Conservation (phyloP, 768 basidiomycete species). For the Calocybe indica region DNA sequence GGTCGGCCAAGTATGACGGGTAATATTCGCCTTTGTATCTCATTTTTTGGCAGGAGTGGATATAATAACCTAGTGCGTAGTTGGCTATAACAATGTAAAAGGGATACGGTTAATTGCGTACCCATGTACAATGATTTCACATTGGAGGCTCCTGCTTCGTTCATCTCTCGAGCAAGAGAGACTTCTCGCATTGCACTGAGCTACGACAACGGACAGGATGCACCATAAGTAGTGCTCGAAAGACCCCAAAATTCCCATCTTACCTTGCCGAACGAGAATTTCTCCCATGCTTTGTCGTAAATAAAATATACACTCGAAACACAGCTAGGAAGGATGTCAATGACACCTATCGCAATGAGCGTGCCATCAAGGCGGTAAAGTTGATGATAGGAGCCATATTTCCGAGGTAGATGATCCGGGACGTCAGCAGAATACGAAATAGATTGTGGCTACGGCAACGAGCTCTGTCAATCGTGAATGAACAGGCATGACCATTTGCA, state of each 20-base stretch:
- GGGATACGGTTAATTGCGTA: conserved; percentile 21
- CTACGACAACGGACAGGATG: conserved; percentile 27
- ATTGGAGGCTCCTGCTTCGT: conserved; percentile 54
- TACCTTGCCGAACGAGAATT: conserved; percentile 76
- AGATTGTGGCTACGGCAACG: conserved; percentile 38
- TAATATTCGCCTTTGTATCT: conserved; percentile 90
- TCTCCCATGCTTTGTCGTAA: conserved; percentile 69
- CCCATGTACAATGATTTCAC: conserved; percentile 87
- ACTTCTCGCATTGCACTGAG: conserved; percentile 82
- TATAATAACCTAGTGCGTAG: conserved; percentile 72
- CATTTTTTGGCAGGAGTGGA: conserved; percentile 93
- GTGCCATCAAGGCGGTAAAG: conserved; percentile 77
- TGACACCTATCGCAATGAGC: conserved; percentile 79
- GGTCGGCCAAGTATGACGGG: conserved; percentile 86
- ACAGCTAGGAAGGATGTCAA: conserved; percentile 86
- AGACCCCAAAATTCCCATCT: neutral
- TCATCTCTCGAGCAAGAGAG: conserved; percentile 69
- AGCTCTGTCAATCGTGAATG: neutral
- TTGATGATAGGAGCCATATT: conserved; percentile 93
- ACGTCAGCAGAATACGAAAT: conserved; percentile 51
- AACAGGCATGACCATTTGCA: conserved; percentile 1
- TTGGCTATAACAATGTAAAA: neutral
- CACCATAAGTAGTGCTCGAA: neutral
- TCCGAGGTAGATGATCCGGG: conserved; percentile 56
- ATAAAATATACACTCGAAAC: conserved; percentile 87